A percentile compares a stretch with the other conserved stretches of the same genome.
Evolutionary conservation across 768 basidiomycete genomes (phyloP).

Genomic region (Mycena vulgaris): DNA sequence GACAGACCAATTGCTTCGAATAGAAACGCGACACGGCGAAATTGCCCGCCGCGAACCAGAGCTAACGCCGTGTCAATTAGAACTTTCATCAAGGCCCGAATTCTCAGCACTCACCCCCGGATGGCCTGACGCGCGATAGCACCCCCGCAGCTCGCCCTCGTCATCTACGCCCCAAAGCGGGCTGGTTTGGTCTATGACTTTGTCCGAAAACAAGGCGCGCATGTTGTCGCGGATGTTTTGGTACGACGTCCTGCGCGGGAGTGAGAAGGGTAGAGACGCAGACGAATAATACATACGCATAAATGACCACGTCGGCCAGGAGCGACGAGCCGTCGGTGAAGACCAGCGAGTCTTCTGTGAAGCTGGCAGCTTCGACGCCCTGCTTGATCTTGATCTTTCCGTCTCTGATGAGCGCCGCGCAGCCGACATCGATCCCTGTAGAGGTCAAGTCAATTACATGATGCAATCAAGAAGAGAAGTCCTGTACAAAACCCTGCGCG

Average conservation of each 20-base stretch:
- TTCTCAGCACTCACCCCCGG: conserved; percentile 43
- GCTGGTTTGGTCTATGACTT: conserved; percentile 55
- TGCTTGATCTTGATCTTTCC: conserved; percentile 70
- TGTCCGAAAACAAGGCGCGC: conserved; percentile 53
- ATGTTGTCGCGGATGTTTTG: conserved; percentile 52
- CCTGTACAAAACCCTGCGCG: conserved; percentile 36
- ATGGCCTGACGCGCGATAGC: conserved; percentile 57
- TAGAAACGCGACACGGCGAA: conserved; percentile 42
- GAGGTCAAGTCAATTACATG: neutral
- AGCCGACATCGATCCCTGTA: conserved; percentile 53
- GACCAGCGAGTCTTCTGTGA: conserved; percentile 47
- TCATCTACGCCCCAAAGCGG: conserved; percentile 65
- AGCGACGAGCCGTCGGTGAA: conserved; percentile 52
- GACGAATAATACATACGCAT: conserved; percentile 53
- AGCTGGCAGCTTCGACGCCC: conserved; percentile 54
- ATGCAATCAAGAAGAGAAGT: too few species aligned
- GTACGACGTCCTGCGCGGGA: conserved; percentile 48
- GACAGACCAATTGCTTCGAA: conserved; percentile 1
- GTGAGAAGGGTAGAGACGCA: neutral
- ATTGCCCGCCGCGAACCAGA: conserved; percentile 47
- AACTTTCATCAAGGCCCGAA: neutral
- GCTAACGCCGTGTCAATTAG: conserved; percentile 23
- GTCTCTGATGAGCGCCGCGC: conserved; percentile 61
- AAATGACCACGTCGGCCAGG: conserved; percentile 57
- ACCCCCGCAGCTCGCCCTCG: conserved; percentile 63